Evolutionary conservation across 345 rosid species (phyloP).

Genomic region (Eucalyptus cloeziana): DNA sequence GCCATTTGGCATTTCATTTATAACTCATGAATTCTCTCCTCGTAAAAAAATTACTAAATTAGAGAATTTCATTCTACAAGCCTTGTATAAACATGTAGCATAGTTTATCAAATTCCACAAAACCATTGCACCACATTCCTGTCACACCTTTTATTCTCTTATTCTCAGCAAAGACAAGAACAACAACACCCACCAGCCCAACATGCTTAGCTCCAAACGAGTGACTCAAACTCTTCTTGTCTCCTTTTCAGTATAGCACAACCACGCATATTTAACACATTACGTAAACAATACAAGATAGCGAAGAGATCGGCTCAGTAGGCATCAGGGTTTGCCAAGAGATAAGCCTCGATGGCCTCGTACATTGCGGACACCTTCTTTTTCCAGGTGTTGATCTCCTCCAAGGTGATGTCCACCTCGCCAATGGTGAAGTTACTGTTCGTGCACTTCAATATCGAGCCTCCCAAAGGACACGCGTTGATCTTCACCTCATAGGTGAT

Average conservation of each 20-base stretch:
- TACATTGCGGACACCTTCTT: not conserved
- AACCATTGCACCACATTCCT: not conserved
- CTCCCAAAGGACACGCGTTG: not conserved
- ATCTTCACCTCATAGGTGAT: constrained; percentile 2
- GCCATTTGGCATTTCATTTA: not conserved
- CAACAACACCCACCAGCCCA: not conserved
- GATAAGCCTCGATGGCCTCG: constrained; percentile 20
- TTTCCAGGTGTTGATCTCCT: not conserved
- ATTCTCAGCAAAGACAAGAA: not conserved
- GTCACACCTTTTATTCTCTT: not conserved
- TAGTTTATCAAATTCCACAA: not conserved
- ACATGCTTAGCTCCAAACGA: not conserved
- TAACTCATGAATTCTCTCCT: not conserved
- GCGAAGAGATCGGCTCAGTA: not conserved
- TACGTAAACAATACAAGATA: not conserved
- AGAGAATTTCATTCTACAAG: not conserved
- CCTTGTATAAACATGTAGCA: not conserved
- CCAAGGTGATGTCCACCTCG: not conserved
- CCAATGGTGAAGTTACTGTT: constrained; percentile 3
- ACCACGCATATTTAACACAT: not conserved
- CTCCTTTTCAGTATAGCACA: not conserved
- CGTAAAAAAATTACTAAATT: not conserved
- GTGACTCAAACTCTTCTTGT: not conserved
- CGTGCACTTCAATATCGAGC: not conserved
- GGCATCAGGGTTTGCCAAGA: constrained; percentile 15